Evolutionary conservation across 148 eudicot species (phyloP), one percentile per base, ranked within the genome.

Genomic region (Rhododendron ovatum): DNA sequence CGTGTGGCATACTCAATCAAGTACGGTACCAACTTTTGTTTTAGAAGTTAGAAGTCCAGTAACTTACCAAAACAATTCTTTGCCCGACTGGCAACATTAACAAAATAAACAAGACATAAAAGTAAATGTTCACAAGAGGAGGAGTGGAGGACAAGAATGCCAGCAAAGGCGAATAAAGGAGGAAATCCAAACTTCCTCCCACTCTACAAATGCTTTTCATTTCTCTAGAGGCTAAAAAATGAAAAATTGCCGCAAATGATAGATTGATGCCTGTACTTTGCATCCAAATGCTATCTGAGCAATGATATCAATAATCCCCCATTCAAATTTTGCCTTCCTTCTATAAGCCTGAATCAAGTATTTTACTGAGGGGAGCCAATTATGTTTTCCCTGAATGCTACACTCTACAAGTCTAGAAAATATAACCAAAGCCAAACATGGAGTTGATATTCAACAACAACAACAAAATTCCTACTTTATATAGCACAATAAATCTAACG

Each of bases 221-320:
- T 28, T 26, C 37, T 13, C 39, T 69, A 12, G 37, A 7, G 75
- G 35, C 15, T 69, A 69, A 26, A 63, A 65, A 4, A 69, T 69
- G 75, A 6, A 28, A 69, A 28, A 69, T 69, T 17, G 45, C 45
- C 50, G 3, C 48, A 20, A 39, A 20, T 20, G 48, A 76, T 5
- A 22, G 47, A 76, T 76, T 76, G n/a, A 76, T 76, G 50, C 80
- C 80, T 77, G 78, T 35, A 35, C 37, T 75, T 75, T 37, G n/a
- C 78, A 30, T 30, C 76, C 45, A 77, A 43, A 43, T 43, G 80
- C 51, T 77, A 39, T 77, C 30, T 43, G 15, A 41, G 45, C 28
- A 22, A 20, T 43, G n/a, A 9, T 43, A 77, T 39, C 15, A 39
- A 43, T 39, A 39, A 41, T 22, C n/a, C 13, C 28, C 28, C 14